phyloP scores from a whole-genome alignment of 768 basidiomycete genomes.

The Phlegmacium glaucopus region DNA sequence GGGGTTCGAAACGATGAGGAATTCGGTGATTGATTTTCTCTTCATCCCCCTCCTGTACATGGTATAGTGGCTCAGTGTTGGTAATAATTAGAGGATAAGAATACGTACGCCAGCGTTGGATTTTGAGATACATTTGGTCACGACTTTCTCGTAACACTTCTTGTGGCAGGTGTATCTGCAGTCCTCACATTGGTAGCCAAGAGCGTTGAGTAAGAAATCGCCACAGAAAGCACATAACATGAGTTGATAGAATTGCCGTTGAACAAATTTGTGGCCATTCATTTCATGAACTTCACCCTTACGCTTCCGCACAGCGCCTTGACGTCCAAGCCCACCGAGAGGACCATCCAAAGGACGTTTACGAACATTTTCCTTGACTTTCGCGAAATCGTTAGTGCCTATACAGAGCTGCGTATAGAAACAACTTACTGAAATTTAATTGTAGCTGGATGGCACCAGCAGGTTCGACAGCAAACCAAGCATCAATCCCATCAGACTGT shows the following conservation, averaged over 20 bases:
- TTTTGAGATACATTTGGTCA: slow-evolving; percentile 99
- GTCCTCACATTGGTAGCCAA: slow-evolving; percentile 99
- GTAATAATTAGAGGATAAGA: background rate
- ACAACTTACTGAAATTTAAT: slow-evolving; percentile 83
- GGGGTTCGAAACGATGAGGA: slow-evolving; percentile 95
- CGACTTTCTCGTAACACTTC: slow-evolving; percentile 98
- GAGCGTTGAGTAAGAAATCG: slow-evolving; percentile 95
- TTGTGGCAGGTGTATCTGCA: slow-evolving; percentile 99
- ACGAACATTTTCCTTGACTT: slow-evolving; percentile 97
- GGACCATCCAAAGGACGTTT: slow-evolving; percentile 92
- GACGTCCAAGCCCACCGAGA: slow-evolving; percentile 86
- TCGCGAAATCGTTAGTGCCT: slow-evolving; percentile 8
- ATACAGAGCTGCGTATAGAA: slow-evolving; percentile 6
- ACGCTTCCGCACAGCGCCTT: slow-evolving; percentile 96
- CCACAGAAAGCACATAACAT: slow-evolving; percentile 98
- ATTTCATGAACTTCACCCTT: slow-evolving; percentile 99
- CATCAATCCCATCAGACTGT: slow-evolving; percentile 82
- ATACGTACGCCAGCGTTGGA: slow-evolving; percentile 84
- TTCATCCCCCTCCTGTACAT: slow-evolving; percentile 82
- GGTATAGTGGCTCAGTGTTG: slow-evolving; percentile 3
- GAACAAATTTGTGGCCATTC: slow-evolving; percentile 99
- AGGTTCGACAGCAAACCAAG: slow-evolving; percentile 97
- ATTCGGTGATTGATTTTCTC: slow-evolving; percentile 99
- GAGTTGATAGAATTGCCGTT: slow-evolving; percentile 96
- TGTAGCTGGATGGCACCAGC: slow-evolving; percentile 89